phyloP scores from a whole-genome alignment of 768 basidiomycete species.

The Mycena capillaripes region DNA sequence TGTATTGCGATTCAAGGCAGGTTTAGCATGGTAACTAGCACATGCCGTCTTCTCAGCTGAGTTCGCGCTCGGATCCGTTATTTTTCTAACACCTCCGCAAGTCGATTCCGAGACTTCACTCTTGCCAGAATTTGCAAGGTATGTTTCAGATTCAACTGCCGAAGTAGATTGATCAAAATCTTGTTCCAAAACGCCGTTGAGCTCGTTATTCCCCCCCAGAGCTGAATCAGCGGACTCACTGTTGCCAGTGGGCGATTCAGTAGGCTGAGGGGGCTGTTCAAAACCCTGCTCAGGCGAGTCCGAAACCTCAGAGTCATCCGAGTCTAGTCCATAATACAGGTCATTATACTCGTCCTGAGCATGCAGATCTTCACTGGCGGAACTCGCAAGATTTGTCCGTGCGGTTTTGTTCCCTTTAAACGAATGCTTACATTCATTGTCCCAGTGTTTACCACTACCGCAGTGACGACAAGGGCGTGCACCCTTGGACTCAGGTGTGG shows the following conservation, averaged over 20 bases:
- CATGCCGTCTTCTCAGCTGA: too few relatives aligned
- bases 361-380: slow-evolving; percentile 21
- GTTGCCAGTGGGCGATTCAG: background rate
- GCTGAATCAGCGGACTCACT: too few relatives aligned
- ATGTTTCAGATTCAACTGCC: too few relatives aligned
- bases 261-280: slow-evolving; percentile 33
- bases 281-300: slow-evolving; percentile 31
- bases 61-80: too few relatives aligned
- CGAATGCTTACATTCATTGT: slow-evolving; percentile 19
- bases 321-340: slow-evolving; percentile 33
- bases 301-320: slow-evolving; percentile 10
- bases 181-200: too few relatives aligned
- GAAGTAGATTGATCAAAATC: too few relatives aligned
- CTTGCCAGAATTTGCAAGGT: too few relatives aligned
- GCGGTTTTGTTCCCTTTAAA: slow-evolving; percentile 23
- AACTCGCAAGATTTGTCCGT: slow-evolving; percentile 35
- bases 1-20: background rate
- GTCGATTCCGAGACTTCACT: too few relatives aligned
- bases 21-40: too few relatives aligned
- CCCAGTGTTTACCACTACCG: background rate
- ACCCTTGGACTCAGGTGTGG: background rate
- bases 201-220: too few relatives aligned
- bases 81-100: too few relatives aligned
- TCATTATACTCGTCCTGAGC: slow-evolving; percentile 47
- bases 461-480: background rate